Evolutionary conservation across 176 grass and related monocot genomes (phyloP), one percentile per base, ranked within the genome.

Genomic region (Triticum timopheevii): DNA sequence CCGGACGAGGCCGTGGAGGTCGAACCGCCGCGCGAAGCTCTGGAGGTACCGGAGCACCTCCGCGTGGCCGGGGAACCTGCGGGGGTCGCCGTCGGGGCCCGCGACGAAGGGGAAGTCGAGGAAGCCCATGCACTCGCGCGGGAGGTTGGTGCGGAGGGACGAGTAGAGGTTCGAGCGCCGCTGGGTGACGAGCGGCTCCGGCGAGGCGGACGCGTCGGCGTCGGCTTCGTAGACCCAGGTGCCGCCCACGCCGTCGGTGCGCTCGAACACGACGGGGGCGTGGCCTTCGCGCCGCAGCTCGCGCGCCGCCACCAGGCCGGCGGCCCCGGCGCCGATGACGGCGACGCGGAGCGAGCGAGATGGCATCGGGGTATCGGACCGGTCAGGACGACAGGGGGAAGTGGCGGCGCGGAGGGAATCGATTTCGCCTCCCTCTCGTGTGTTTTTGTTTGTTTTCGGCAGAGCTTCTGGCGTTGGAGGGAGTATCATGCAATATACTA

Each of bases 121-220:
- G 83, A 94, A 98, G 10, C 92, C 92, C 96, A 98, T 98, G 61
- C 7, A 8, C 90, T 98, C 96, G 22, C 92, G 90, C 0, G 96
- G 89, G 10, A 98, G 90, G 81, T 94, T 98, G 54, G 97, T 96
- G 79, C 88, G 89, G 38, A 96, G 92, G 16, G 94, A 98, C 22
- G 80, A 69, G 65, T 98, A 96, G 27, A 98, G 84, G 88, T 62
- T 62, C 59, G 59, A 62, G 59, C 59, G 59, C 59, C n/a, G 59
- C 22, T 1, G 59, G 59, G 59, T 0, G 22, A 8, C 58, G 58
- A 1, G 20, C 6, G 17, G 54, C 17, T 59, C 54, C 19, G 54
- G 19, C 58, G 58, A 61, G 58, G 58, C 58, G 59, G 3, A 19
- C n/a, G 69, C 15, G 72, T 66, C 35, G 62, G 54, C 54, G 19